phyloP scores from a whole-genome alignment of 2,329 filamentous ascomycete genomes.

The Fusarium multiceps region DNA sequence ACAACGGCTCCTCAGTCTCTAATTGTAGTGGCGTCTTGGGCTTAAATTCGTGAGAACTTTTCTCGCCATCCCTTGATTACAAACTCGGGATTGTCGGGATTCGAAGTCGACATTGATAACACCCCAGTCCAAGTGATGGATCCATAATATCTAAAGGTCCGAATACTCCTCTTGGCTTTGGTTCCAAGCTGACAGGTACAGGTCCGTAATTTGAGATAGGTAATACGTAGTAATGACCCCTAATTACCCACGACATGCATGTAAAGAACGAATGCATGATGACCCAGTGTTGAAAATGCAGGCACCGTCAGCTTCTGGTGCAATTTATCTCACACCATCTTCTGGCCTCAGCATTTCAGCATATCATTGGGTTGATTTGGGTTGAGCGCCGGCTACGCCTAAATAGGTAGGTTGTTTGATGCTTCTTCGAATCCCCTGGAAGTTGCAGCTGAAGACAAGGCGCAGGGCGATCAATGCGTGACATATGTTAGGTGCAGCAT shows the following conservation, averaged over 20 bases:
- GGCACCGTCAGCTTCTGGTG: neutral
- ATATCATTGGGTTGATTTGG: slow-evolving; percentile 1
- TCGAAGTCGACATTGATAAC: neutral
- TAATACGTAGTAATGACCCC: neutral
- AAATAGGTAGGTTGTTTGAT: slow-evolving; percentile 29
- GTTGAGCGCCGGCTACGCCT: neutral
- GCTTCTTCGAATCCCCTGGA: slow-evolving; percentile 17
- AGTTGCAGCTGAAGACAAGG: slow-evolving; percentile 28
- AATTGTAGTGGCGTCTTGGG: neutral
- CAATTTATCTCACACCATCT: slow-evolving; percentile 8
- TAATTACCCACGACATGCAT: neutral
- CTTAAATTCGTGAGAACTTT: neutral
- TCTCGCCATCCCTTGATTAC: neutral
- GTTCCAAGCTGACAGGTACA: neutral
- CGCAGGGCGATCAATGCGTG: slow-evolving; percentile 26
- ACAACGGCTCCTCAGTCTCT: neutral
- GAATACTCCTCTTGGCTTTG: slow-evolving; percentile 11
- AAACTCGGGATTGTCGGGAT: neutral
- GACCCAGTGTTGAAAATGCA: neutral
- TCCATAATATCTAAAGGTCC: slow-evolving; percentile 22
- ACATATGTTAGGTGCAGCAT: slow-evolving; percentile 7
- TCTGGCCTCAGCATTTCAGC: neutral
- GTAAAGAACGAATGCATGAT: slow-evolving; percentile 2
- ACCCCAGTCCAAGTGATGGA: neutral
- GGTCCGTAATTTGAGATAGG: slow-evolving; percentile 15